Base-by-base conservation (phyloP, 164 flowering plant genomes). In the Paratinospora sagittata region DNA sequence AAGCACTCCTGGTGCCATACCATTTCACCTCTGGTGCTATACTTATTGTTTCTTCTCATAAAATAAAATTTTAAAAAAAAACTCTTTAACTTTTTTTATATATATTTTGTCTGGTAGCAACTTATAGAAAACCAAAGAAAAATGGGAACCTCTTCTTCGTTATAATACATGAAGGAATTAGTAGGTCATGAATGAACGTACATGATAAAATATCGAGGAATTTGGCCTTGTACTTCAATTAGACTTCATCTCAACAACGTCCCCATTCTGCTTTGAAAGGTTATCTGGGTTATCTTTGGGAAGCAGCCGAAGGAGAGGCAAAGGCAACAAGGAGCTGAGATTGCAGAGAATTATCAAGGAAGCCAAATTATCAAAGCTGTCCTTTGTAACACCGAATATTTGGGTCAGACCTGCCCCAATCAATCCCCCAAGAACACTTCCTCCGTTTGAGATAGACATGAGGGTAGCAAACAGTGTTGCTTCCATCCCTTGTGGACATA, bases 391-490 rank as follows among this genome's bases (percentile, higher is more conserved):
- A 13, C 96, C 97, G 66, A 95, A 84, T 9, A 89, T 72, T 81
- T 92, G 90, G 24, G 97, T 95, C 24, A 95, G 79, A 73, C 89
- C 98, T 58, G 98, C 98, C 58, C 98, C 98, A 24, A 95, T 70
- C 36, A 95, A 75, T 26, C 98, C 97, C 4, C 98, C 98, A 27
- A 93, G 70, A 16, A 95, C 89, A 74, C 97, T 81, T 23, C 97
- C 97, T 69, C 90, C 97, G 75, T 95, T 95, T 47, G 96, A 92
- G 67, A 95, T 86, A 66, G 98, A 95, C 98, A 95, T 95, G 19
- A 95, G 91, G 33, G 98, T 95, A 19, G 98, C 98, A 77, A 95
- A 95, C 9, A 95, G 90, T 12, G 98, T 95, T 60, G 98, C 97
- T 84, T 95, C 98, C 94, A 95, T 88, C 34, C 97, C 98, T 70